phyloP scores from a whole-genome alignment of 108 stramenopile genomes.

The Craspedostauros australis region DNA sequence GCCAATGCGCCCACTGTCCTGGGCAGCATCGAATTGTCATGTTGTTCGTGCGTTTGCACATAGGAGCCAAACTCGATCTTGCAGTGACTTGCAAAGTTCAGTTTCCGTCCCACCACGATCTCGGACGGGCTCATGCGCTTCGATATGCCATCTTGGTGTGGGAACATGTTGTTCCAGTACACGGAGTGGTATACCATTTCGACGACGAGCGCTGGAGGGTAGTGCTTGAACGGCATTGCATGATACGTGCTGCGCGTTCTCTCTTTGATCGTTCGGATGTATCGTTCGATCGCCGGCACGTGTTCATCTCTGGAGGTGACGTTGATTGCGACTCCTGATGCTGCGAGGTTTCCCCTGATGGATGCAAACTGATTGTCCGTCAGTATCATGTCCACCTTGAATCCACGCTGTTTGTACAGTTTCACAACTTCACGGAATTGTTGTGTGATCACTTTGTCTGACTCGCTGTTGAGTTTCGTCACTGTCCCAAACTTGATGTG shows the following conservation, averaged over 20 bases:
- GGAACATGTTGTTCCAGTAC: conserved; percentile 16
- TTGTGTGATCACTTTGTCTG: neutral
- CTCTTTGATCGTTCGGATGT: conserved; percentile 27
- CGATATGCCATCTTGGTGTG: conserved; percentile 5
- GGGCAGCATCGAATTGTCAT: conserved; percentile 12
- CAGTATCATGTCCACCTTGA: neutral
- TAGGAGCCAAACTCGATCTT: conserved; percentile 29
- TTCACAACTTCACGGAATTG: neutral
- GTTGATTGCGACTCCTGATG: neutral
- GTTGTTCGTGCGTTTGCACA: conserved; percentile 27
- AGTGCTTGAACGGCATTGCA: conserved; percentile 7
- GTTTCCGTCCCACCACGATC: neutral
- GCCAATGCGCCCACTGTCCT: conserved; percentile 18
- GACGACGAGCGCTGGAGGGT: conserved; percentile 15
- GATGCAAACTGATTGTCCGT: conserved; percentile 32
- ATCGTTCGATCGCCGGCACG: conserved; percentile 20
- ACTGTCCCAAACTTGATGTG: conserved; percentile 25
- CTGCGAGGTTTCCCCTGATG: neutral
- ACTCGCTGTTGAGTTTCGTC: neutral
- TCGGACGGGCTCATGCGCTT: conserved; percentile 16
- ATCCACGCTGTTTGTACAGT: conserved; percentile 21
- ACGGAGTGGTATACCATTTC: conserved; percentile 14
- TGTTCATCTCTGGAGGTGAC: conserved; percentile 17
- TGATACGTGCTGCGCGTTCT: conserved; percentile 10
- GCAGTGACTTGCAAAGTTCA: conserved; percentile 15